phyloP scores from a whole-genome alignment of 192 early-diverging fungal species.

The Podila minutissima region DNA sequence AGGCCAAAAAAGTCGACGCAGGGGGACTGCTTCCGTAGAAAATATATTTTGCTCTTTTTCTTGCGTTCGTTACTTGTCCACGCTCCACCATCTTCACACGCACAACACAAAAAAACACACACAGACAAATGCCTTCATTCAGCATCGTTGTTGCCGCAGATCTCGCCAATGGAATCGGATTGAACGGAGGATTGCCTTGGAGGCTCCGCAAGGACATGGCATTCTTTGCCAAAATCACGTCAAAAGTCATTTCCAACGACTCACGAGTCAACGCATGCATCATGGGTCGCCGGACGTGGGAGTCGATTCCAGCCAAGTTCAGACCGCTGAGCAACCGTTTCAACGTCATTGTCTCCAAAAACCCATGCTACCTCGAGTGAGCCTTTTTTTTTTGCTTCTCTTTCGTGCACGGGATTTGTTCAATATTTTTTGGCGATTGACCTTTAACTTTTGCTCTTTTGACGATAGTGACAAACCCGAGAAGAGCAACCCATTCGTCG shows the following conservation, averaged over 20 bases:
- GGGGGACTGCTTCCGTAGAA: background rate
- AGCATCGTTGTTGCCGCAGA: conserved; percentile 83
- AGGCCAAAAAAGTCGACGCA: background rate
- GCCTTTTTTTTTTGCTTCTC: conserved; percentile 5
- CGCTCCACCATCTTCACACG: background rate
- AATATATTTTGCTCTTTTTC: background rate
- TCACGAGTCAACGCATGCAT: conserved; percentile 81
- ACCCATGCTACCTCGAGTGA: conserved; percentile 57
- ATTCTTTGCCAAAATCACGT: conserved; percentile 81
- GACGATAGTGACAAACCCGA: conserved; percentile 31
- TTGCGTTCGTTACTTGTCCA: background rate
- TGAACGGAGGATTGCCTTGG: conserved; percentile 82
- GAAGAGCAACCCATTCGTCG: conserved; percentile 38
- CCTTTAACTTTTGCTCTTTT: background rate
- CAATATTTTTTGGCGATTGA: background rate
- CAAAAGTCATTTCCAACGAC: conserved; percentile 12
- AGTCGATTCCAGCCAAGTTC: conserved; percentile 86
- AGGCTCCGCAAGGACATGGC: conserved; percentile 85
- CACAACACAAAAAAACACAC: background rate
- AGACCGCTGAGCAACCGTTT: conserved; percentile 81
- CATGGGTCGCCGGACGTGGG: conserved; percentile 96
- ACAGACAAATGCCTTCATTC: conserved; percentile 48
- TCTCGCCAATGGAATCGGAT: conserved; percentile 81
- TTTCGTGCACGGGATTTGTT: background rate
- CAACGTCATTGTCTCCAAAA: conserved; percentile 88